These are phyloP conservation scores for Apiotrichum akiyoshidainum DNA, from an alignment of 1,284 basidiomycete genomes.

Conservation along the genomic window DNA sequence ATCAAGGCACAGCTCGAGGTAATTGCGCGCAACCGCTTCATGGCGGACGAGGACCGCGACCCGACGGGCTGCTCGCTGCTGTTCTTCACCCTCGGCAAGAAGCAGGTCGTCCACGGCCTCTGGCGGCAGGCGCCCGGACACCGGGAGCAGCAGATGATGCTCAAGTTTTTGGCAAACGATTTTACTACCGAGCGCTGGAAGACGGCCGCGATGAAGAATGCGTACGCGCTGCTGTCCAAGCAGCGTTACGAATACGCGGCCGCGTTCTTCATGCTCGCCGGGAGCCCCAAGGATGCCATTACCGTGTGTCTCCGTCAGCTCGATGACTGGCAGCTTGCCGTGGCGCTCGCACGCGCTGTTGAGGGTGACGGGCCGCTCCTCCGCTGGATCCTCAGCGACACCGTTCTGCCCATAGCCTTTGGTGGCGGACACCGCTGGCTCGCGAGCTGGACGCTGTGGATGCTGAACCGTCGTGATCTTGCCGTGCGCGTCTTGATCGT, in stretches of 20 bases:
- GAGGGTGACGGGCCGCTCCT: slow-evolving; percentile 80
- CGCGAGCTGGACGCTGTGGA: slow-evolving; percentile 97
- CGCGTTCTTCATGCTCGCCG: slow-evolving; percentile 92
- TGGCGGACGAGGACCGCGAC: slow-evolving; percentile 77
- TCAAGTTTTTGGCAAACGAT: slow-evolving; percentile 89
- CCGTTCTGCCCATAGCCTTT: slow-evolving; percentile 80
- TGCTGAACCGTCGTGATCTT: slow-evolving; percentile 75
- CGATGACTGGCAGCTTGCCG: slow-evolving; percentile 81
- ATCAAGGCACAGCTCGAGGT: slow-evolving; percentile 80
- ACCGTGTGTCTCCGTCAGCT: slow-evolving; percentile 86
- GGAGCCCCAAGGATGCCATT: slow-evolving; percentile 83
- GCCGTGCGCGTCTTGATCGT: slow-evolving; percentile 60
- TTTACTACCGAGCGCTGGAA: slow-evolving; percentile 82
- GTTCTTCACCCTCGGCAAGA: slow-evolving; percentile 92
- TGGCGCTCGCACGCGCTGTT: slow-evolving; percentile 77
- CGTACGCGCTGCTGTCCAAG: slow-evolving; percentile 86
- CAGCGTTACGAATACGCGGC: slow-evolving; percentile 95
- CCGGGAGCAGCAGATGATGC: slow-evolving; percentile 82
- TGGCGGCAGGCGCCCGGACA: slow-evolving; percentile 97
- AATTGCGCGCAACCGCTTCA: slow-evolving; percentile 90
- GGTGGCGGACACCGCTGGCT: slow-evolving; percentile 84
- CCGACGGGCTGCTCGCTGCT: slow-evolving; percentile 84
- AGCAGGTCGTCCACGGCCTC: slow-evolving; percentile 83
- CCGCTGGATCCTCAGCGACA: slow-evolving; percentile 64
- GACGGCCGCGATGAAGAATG: slow-evolving; percentile 93